Evolutionary conservation across 1,284 basidiomycete species (phyloP), one percentile per base, ranked within the genome.

Genomic region (Trametes hirsuta): DNA sequence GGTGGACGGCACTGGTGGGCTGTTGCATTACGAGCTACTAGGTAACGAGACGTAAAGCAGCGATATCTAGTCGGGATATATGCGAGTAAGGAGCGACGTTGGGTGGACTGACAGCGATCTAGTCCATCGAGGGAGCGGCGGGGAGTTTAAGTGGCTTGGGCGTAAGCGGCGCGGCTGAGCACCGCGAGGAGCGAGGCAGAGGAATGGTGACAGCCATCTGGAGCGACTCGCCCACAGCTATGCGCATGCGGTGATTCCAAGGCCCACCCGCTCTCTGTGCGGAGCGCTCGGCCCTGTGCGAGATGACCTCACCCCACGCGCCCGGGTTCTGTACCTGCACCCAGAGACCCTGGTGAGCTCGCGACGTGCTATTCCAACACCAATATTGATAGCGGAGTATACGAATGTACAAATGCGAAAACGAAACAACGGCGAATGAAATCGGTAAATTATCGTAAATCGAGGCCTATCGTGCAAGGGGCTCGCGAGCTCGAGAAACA

Each of bases 361-460:
- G 8, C 8, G 30, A 41, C 3, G 30, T 22, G 35, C n/a, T 52
- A 63, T 63, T 65, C 63, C 61, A 59, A 61, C 53, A 61, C 63
- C 58, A 53, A 63, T 64, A 65, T 55, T 64, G 58, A 59, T 61
- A 65, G 64, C 58, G 59, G 51, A 60, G 59, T 66, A 65, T 67
- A 67, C 58, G 63, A 57, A 67, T 66, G 66, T 68, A 68, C 66
- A 69, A 59, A 36, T 62, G 62, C 60, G 58, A 58, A 53, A 59
- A 67, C 46, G 58, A 36, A 53, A 62, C 52, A 62, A 51, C 50
- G 65, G 62, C 59, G 62, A 63, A 65, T 41, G 40, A 59, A 55
- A 63, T 60, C 59, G 63, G 59, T 67, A 70, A 62, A 66, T 70
- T 70, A 70, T 59, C 61, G 61, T 65, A 60, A 63, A 65, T 45